Evolutionary conservation across 202 grass and related monocot genomes (phyloP), one percentile per base, ranked within the genome.

Genomic region (Elaeis oleifera): DNA sequence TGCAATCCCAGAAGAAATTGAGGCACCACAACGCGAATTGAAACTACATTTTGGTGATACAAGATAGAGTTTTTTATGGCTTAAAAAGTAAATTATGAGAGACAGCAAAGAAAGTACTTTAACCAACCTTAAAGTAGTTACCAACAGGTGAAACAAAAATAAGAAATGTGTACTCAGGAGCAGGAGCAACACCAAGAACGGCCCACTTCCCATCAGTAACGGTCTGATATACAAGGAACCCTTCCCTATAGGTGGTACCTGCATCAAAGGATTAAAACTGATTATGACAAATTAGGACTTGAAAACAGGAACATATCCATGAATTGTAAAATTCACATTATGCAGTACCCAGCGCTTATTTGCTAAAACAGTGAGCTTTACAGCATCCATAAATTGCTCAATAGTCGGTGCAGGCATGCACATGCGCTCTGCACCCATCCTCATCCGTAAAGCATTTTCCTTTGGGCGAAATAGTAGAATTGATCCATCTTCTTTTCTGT

Each of bases 91-190:
- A 44, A 16, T 31, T n/a, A 19, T 18, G 23, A 36, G 9, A 6
- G 53, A 53, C n/a, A 44, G 36, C 36, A 44, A 44, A 44, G 36
- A 44, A 44, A 51, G 14, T 14, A 31, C 5, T 31, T 9, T 56
- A 28, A 83, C 73, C 32, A 71, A 97, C 92, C 88, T 91, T 97
- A 67, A 97, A 97, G 81, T 97, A 97, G 54, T 84, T 97, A 53
- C 92, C 92, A 66, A 97, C 84, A 79, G 92, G 92, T 60, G 92
- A 97, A 23, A 89, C 92, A 83, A 89, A 97, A 69, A 89, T 84
- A 55, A 97, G 23, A 84, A 97, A 97, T 23, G 82, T 97, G 63
- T 84, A 97, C 58, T 91, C 84, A 25, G 92, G 79, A 86, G 92
- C 81, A 71, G 92, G 92, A 79, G 88, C 79, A 74, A 91, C 79